Conservation (phyloP, 2,329 filamentous ascomycete species). For the Trichoderma hamatum region DNA sequence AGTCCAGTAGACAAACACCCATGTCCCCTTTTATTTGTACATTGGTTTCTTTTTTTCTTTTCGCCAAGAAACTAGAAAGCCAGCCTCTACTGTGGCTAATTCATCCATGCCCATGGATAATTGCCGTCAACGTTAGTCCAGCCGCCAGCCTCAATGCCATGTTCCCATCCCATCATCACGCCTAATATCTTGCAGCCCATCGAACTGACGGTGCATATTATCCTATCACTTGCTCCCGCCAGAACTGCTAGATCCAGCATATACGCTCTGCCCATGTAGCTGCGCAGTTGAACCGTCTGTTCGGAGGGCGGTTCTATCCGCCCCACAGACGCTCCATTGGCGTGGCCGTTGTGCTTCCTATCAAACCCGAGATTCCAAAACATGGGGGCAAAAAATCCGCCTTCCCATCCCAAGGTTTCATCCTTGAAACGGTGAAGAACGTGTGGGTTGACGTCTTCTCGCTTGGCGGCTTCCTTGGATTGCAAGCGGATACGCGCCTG, state of each 20-base stretch:
- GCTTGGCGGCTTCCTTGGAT: constrained; percentile 56
- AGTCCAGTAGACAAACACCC: neutral
- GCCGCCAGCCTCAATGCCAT: constrained; percentile 57
- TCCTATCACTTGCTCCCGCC: constrained; percentile 65
- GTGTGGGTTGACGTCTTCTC: constrained; percentile 47
- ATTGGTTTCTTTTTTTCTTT: neutral
- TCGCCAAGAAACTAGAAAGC: neutral
- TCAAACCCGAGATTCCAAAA: constrained; percentile 74
- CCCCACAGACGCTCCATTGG: constrained; percentile 34
- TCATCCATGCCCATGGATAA: constrained; percentile 61
- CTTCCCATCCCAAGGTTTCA: constrained; percentile 82
- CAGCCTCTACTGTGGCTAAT: too few species aligned
- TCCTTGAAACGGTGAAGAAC: constrained; percentile 70
- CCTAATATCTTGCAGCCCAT: constrained; percentile 73
- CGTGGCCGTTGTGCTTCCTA: constrained; percentile 45
- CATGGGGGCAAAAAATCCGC: constrained; percentile 79
- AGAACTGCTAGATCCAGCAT: constrained; percentile 79
- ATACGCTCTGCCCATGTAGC: constrained; percentile 78
- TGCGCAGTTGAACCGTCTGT: constrained; percentile 67
- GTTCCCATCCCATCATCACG: constrained; percentile 87
- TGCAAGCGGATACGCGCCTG: constrained; percentile 79
- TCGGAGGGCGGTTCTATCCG: constrained; percentile 39
- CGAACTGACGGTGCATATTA: constrained; percentile 77
- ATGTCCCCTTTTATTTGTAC: neutral
- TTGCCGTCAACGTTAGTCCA: constrained; percentile 83